These are phyloP conservation scores for Lactifluus piperatus DNA, from an alignment of 768 basidiomycete genomes.

Conservation along the genomic window DNA sequence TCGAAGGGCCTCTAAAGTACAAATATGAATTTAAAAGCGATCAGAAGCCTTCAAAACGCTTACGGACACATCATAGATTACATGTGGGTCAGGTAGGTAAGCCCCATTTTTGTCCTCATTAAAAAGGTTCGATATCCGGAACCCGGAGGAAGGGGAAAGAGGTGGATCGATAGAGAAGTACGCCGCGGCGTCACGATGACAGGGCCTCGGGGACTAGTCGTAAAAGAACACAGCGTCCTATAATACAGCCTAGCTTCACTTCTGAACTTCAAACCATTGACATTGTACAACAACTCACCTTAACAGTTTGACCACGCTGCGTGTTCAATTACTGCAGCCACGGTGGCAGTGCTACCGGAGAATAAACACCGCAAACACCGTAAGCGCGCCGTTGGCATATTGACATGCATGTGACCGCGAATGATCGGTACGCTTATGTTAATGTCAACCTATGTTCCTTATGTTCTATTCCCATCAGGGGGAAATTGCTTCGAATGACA, in stretches of 20 bases:
- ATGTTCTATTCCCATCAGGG: background rate
- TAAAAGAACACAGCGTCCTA: no score
- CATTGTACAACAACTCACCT: background rate
- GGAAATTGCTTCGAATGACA: background rate
- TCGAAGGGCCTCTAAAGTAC: no score
- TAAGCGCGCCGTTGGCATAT: no score
- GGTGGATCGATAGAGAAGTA: background rate
- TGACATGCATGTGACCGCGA: background rate
- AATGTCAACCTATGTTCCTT: background rate
- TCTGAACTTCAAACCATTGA: background rate
- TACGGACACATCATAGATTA: no score
- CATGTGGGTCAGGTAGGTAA: background rate
- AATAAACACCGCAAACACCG: no score
- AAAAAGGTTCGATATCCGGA: background rate
- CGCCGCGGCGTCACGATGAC: no score
- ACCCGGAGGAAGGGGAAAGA: no score
- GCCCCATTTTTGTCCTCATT: background rate
- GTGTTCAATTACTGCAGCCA: no score
- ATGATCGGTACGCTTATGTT: background rate
- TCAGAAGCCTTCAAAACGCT: background rate
- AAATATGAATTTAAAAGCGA: background rate
- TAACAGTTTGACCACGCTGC: no score
- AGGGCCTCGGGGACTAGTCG: no score
- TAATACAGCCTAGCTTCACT: no score
- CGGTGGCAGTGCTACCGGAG: no score